Evolutionary conservation across 164 flowering plant species (phyloP).

Genomic region (Vitis amurensis): DNA sequence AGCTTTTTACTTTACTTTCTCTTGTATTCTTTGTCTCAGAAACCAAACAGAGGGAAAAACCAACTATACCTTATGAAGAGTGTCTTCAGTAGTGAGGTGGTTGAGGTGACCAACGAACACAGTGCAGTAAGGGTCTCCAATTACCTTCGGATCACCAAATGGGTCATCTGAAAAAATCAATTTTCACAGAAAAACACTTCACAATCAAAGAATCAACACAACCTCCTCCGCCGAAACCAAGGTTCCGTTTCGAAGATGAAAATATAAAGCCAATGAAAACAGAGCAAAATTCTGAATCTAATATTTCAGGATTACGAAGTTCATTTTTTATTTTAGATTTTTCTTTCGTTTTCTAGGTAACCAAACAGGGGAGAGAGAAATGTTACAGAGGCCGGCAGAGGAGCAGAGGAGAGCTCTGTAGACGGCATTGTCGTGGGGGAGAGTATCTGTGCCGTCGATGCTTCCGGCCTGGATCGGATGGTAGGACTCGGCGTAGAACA

Average conservation of each 20-base stretch:
- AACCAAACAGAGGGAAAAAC: neutral
- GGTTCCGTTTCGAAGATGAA: neutral
- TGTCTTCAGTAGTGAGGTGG: slow-evolving; percentile 64
- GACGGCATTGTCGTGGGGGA: slow-evolving; percentile 85
- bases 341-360: neutral
- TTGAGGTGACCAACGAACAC: slow-evolving; percentile 85
- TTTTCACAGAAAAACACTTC: neutral
- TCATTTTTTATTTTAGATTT: no score
- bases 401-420: slow-evolving; percentile 90
- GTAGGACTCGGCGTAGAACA: slow-evolving; percentile 78
- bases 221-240: neutral
- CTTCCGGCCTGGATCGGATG: slow-evolving; percentile 97
- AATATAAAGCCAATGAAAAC: neutral
- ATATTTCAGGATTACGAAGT: no score
- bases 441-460: slow-evolving; percentile 89
- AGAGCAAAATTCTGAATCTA: neutral
- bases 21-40: neutral
- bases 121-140: slow-evolving; percentile 85
- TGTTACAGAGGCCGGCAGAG: slow-evolving; percentile 75
- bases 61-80: slow-evolving; percentile 58
- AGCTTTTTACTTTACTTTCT: no score
- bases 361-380: neutral
- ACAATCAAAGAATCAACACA: neutral
- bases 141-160: slow-evolving; percentile 76
- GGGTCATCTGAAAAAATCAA: slow-evolving; percentile 66